Evolutionary conservation across 2,329 filamentous ascomycete species (phyloP), one percentile per base, ranked within the genome.

Genomic region (Anisogramma anomala): DNA sequence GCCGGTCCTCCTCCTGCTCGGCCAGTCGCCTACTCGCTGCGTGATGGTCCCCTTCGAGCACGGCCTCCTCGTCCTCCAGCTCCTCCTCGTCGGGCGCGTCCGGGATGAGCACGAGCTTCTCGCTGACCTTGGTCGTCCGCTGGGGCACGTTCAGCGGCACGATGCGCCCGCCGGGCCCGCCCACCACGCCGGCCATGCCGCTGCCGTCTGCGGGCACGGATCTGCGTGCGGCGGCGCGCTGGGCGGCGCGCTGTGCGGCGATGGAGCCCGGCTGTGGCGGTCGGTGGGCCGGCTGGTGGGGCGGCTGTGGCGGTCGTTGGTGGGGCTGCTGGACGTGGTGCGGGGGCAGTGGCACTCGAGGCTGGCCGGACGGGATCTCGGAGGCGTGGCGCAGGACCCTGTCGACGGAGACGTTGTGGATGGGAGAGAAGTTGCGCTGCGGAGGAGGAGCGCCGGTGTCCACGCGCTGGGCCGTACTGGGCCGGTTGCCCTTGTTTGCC

Each of bases 31-130:
- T 66, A 54, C 57, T 71, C 52, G 70, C 67, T 11, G 69, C 55
- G 37, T 79, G 78, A 41, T 83, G 82, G 28, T 77, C 76, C 41
- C 62, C 64, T 19, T 69, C 71, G 19, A 43, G n/a, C 15, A 65
- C 62, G 27, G 66, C 61, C 30, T 46, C 39, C 3, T 69, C 68
- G 2, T 66, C 61, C 39, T 66, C 59, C 41, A 72, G 67, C 39
- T 66, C 66, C 40, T 74, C 70, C 20, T 69, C 69, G 13, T 73
- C 72, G 3, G 69, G 69, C 1, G 87, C 82, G 56, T 95, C 89
- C 1, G 91, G 91, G 11, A 98, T 71, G 26, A 96, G 68, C 0
- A 98, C 91, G n/a, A 98, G 70, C 63, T 96, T 96, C 66, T 96
- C 86, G 59, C 85, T 94, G 49, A 94, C 82, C 61, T 96, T 95